Evolutionary conservation across 345 rosid species (phyloP).

Genomic region (Nasturtium officinale): DNA sequence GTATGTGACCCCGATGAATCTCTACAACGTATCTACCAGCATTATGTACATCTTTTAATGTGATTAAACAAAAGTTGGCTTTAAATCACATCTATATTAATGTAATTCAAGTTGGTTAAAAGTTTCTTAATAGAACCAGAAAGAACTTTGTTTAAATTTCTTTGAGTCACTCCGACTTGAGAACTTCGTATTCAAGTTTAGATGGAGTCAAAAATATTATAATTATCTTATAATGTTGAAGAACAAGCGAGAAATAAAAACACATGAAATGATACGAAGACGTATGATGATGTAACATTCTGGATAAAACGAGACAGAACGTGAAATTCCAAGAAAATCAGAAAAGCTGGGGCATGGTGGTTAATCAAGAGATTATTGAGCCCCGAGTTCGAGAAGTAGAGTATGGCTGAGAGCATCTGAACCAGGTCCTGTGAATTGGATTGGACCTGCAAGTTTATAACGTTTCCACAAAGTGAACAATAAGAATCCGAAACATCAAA

Average conservation of each 20-base stretch:
- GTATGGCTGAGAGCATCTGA: conserved; percentile 73
- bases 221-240: conserved; percentile 9
- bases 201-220: background rate
- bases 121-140: background rate
- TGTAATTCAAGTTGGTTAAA: background rate
- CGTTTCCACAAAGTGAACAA: background rate
- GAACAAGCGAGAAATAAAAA: background rate
- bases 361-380: conserved; percentile 32
- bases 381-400: conserved; percentile 77
- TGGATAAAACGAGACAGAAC: background rate
- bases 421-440: conserved; percentile 87
- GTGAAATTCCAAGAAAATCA: conserved; percentile 1
- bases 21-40: background rate
- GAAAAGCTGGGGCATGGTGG: background rate
- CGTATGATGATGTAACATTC: background rate
- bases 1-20: background rate
- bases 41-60: background rate
- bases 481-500: background rate
- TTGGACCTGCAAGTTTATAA: conserved; percentile 64
- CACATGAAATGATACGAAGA: background rate
- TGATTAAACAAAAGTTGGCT: background rate
- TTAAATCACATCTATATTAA: background rate
- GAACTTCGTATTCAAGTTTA: background rate
- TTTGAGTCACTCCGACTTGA: background rate
- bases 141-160: background rate